Base-by-base conservation (phyloP, 176 grass and related monocot genomes). In the Eleusine indica region DNA sequence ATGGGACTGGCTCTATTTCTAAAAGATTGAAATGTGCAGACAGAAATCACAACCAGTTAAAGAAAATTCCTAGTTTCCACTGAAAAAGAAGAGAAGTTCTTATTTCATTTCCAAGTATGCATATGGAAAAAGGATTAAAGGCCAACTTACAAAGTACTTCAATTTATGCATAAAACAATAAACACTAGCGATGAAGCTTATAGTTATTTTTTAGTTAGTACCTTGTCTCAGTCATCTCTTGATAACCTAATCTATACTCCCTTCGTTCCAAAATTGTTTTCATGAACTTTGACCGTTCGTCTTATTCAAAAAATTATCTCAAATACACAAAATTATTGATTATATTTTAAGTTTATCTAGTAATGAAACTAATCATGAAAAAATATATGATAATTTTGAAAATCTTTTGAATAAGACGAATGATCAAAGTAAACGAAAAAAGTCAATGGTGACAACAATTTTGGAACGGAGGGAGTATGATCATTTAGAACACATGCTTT, bases 71-170 rank as follows among this genome's bases (percentile, higher is more conserved):
- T 43, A 69, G 76, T 73, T 75, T 58, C 64, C 44, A 88, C 62
- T 64, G 13, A 90, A 43, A 78, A 84, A 63, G 1, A 84, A 53
- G 3, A 64, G 60, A 32, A 81, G 10, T 41, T 40, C 14, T 82
- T 53, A 76, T 62, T 83, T 73, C 58, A 83, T 48, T 63, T 84
- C 37, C 46, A 87, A 72, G 72, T 66, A 68, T 73, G 47, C 22
- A 71, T 28, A 67, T 63, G 18, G 16, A 80, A 58, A 79, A 74
- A 3, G 0, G 41, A 69, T 12, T 2, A 37, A 4, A 1, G 46
- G 49, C 61, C 28, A 66, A 37, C 14, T 38, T 57, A 68, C 15
- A 83, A 84, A 19, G 61, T 69, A 54, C 44, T 63, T 79, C 44
- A 71, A 74, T 38, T n/a, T 1, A 49, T n/a, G 15, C 22, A 69